Evolutionary conservation across 495 filamentous ascomycete species (phyloP).

Genomic region (Neurospora hispaniola): DNA sequence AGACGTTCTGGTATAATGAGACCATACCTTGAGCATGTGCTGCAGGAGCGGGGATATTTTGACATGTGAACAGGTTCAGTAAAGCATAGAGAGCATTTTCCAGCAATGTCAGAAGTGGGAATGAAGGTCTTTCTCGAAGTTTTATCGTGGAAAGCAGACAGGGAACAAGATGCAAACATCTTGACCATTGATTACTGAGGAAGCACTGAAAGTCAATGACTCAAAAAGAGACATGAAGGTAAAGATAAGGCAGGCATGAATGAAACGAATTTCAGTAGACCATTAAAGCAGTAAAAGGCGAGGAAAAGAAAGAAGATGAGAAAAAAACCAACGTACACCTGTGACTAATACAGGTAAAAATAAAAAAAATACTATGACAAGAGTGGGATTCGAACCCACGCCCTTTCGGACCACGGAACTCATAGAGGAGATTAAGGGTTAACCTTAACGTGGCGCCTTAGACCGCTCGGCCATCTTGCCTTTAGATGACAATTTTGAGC

Average conservation of each 20-base stretch:
- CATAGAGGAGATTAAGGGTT: conserved; percentile 9
- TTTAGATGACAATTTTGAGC: not conserved
- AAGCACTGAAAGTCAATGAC: too few species aligned
- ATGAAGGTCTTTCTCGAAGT: not conserved
- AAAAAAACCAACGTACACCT: too few species aligned
- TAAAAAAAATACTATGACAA: not conserved
- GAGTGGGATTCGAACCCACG: conserved; percentile 12
- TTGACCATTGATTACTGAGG: too few species aligned
- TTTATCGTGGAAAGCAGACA: not conserved
- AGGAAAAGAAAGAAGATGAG: not conserved
- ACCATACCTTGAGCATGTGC: not conserved
- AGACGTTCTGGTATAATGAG: not conserved
- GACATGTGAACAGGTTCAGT: not conserved
- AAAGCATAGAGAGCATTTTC: not conserved
- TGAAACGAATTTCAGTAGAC: too few species aligned
- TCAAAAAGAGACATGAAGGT: too few species aligned
- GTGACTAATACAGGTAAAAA: not conserved
- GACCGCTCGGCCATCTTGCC: conserved; percentile 7
- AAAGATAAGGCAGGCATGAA: too few species aligned
- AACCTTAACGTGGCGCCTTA: too few species aligned
- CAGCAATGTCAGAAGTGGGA: not conserved
- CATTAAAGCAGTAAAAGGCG: not conserved
- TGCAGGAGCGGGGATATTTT: not conserved
- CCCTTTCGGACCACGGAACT: conserved; percentile 4
- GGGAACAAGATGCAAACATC: not conserved